Evolutionary conservation across 306 rosid genomes (phyloP).

Genomic region (Fagus crenata): DNA sequence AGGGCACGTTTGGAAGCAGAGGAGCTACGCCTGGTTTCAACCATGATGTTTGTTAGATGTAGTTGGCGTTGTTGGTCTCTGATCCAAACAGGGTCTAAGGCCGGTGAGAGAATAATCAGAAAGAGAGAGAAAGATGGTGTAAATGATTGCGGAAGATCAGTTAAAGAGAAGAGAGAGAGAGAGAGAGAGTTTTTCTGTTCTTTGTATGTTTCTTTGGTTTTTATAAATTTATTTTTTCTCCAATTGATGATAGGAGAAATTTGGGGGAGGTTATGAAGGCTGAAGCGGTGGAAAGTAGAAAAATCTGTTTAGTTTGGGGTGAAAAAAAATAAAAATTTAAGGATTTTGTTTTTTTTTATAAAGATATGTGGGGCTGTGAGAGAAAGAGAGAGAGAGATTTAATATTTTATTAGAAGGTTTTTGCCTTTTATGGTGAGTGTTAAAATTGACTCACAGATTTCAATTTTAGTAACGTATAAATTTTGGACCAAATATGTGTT

Average conservation of each 20-base stretch:
- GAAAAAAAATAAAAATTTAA: no score
- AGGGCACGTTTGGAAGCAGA: slow-evolving; percentile 83
- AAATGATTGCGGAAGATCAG: slow-evolving; percentile 46
- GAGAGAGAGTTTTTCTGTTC: neutral
- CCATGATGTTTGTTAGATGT: slow-evolving; percentile 50
- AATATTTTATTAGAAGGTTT: no score
- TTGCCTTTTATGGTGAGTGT: no score
- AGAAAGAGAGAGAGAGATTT: neutral
- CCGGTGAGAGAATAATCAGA: slow-evolving; percentile 22
- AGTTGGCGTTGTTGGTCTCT: slow-evolving; percentile 27
- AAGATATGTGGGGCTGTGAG: neutral
- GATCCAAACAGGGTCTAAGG: slow-evolving; percentile 44
- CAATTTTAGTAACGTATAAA: no score
- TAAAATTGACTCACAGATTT: no score
- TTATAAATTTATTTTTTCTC: neutral
- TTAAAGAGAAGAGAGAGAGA: slow-evolving; percentile 21
- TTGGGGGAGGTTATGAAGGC: neutral
- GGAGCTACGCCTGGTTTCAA: slow-evolving; percentile 86
- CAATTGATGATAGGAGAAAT: neutral
- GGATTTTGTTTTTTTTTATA: neutral
- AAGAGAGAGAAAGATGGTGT: slow-evolving; percentile 6
- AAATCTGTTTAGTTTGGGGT: neutral
- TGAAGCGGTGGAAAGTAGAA: slow-evolving; percentile 20
- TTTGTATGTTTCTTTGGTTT: slow-evolving; percentile 10
- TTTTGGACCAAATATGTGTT: no score